A percentile compares a stretch with the other conserved stretches of the same genome.
Evolutionary conservation across 2,329 filamentous ascomycete genomes (phyloP).

Genomic region (Eutypella sp.): DNA sequence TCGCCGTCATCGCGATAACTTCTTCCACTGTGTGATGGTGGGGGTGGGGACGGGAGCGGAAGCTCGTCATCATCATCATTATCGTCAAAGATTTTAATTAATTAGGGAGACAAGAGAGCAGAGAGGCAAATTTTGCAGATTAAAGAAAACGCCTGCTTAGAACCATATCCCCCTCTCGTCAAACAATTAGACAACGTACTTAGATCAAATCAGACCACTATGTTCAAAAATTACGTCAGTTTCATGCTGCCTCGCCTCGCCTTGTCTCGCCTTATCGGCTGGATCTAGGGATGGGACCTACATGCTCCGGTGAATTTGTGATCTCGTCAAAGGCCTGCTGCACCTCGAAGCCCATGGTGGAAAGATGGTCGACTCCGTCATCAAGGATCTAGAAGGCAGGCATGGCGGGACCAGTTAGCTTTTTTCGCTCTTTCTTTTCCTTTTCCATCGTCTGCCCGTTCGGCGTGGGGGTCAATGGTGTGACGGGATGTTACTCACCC

Average conservation of each 20-base stretch:
- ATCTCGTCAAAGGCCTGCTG: constrained; percentile 30
- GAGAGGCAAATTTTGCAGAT: too few relatives aligned
- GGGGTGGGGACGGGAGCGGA: too few relatives aligned
- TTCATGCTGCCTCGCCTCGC: neutral
- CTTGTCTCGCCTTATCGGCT: too few relatives aligned
- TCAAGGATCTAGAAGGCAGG: constrained; percentile 28
- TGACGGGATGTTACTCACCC: constrained; percentile 51
- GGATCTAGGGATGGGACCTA: constrained; percentile 20
- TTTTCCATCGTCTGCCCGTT: neutral
- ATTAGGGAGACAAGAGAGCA: too few relatives aligned
- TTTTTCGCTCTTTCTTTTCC: neutral
- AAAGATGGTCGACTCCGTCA: constrained; percentile 24
- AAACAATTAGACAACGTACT: too few relatives aligned
- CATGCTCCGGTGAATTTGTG: constrained; percentile 28
- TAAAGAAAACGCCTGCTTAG: too few relatives aligned
- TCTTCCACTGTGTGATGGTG: too few relatives aligned
- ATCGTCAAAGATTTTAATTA: too few relatives aligned
- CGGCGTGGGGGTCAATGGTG: neutral
- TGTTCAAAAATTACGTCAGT: neutral
- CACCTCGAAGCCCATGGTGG: constrained; percentile 28
- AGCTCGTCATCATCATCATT: too few relatives aligned
- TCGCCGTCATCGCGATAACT: too few relatives aligned
- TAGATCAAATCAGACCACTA: neutral
- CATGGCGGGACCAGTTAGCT: constrained; percentile 1
- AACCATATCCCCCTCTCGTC: too few relatives aligned